Evolutionary conservation across 352 stramenopile genomes (phyloP), one percentile per base, ranked within the genome.

Genomic region (Phytophthora cactorum): DNA sequence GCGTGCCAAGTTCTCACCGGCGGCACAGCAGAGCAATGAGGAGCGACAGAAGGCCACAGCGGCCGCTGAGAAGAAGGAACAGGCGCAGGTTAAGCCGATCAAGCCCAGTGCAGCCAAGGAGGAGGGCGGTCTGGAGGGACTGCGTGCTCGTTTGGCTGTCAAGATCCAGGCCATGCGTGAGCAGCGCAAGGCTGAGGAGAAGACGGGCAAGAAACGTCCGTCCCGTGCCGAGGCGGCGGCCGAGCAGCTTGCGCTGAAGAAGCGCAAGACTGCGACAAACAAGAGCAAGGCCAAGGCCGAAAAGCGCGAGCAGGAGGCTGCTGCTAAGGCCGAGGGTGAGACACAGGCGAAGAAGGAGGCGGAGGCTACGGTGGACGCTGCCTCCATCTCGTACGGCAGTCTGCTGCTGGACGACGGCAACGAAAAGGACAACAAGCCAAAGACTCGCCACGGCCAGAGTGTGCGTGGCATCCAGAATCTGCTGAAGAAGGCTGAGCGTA

Each of bases 401-500:
- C 59, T 93, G 59, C 59, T 92, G 52, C 68, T 93, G 17, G 74
- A 89, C 25, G 83, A 93, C 32, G 70, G 80, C 45, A 74, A 72
- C 14, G 75, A 82, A 29, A 76, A 79, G 56, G 67, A 80, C 49
- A 75, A 75, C n/a, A 74, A 79, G 55, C 79, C 75, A 10, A 89
- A 89, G 76, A 93, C 83, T 4, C 86, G 86, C 28, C 89, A 93
- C 54, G 83, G 86, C 15, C 82, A 90, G 72, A 78, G 78, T 34
- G 69, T 93, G 4, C 79, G 79, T 47, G 78, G 79, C 14, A 91
- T 93, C 65, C 79, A 92, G 71, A 93, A 93, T 63, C 41, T 93
- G 52, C 65, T 93, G 49, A 91, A 93, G 68, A 93, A 93, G 76
- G 86, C 86, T 1, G 83, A 93, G 70, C 68, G 72, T 1, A 93